These are phyloP conservation scores for Wallacemonas sp. DNA, from an alignment of 208 protist species.

Conservation along the genomic window DNA sequence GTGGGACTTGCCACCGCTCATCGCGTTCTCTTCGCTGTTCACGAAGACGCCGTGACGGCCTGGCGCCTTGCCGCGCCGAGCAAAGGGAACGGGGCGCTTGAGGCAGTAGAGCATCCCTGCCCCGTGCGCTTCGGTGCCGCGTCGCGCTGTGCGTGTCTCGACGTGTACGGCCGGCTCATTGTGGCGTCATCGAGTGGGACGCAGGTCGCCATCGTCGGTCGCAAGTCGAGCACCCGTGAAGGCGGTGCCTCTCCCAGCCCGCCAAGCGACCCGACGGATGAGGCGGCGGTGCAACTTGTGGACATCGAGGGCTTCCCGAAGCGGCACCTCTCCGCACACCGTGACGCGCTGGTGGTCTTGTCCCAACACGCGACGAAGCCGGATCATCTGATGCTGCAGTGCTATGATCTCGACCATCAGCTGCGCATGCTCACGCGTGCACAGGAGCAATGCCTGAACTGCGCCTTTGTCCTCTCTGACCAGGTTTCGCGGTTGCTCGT, in stretches of 20 bases:
- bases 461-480: slow-evolving; percentile 80
- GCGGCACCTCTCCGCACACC: slow-evolving; percentile 71
- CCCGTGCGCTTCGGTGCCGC: slow-evolving; percentile 26
- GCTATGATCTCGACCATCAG: slow-evolving; percentile 91
- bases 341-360: slow-evolving; percentile 86
- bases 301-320: slow-evolving; percentile 57
- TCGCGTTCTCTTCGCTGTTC: slow-evolving; percentile 56
- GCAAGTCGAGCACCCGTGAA: slow-evolving; percentile 5
- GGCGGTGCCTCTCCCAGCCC: background rate
- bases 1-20: too few relatives aligned
- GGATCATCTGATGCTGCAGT: slow-evolving; percentile 62
- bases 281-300: slow-evolving; percentile 71
- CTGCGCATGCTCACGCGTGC: slow-evolving; percentile 83
- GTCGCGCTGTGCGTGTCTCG: slow-evolving; percentile 30
- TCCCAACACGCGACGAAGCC: slow-evolving; percentile 42
- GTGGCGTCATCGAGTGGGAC: slow-evolving; percentile 23
- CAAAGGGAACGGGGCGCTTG: slow-evolving; percentile 10
- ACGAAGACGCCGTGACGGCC: slow-evolving; percentile 54
- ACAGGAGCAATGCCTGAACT: slow-evolving; percentile 62
- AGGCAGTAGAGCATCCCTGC: slow-evolving; percentile 45
- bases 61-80: slow-evolving; percentile 29
- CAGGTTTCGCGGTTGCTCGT: slow-evolving; percentile 79
- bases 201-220: slow-evolving; percentile 28
- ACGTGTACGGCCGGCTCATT: slow-evolving; percentile 40
- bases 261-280: slow-evolving; percentile 44